These are phyloP conservation scores for Prinsepia uniflora DNA, from an alignment of 306 rosid genomes.

Conservation along the genomic window DNA sequence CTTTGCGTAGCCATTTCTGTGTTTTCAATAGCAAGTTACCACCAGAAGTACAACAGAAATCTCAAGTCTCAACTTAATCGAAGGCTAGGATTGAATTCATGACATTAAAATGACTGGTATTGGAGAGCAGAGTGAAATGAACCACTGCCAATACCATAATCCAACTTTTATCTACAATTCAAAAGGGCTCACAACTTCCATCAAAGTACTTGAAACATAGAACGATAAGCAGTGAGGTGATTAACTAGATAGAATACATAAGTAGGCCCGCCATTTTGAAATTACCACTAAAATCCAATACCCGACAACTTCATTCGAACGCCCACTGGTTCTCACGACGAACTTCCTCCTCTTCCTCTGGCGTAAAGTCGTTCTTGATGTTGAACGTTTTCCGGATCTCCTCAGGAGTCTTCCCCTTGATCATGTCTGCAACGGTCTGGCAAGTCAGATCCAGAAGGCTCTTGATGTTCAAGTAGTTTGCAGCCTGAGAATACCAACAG, in stretches of 20 bases:
- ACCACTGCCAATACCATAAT: conserved; percentile 25
- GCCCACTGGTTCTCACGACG: conserved; percentile 87
- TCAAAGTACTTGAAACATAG: conserved; percentile 19
- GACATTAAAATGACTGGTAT: conserved; percentile 4
- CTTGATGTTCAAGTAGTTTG: conserved; percentile 76
- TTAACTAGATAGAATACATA: conserved; percentile 21
- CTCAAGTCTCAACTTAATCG: neutral
- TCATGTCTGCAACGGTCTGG: conserved; percentile 77
- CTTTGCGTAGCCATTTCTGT: no score
- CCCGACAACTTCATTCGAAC: conserved; percentile 44
- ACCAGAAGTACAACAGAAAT: no score
- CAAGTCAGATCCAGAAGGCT: conserved; percentile 69
- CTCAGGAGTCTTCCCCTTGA: conserved; percentile 79
- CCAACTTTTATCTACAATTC: conserved; percentile 45
- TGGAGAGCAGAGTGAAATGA: conserved; percentile 16
- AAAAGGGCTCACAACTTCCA: conserved; percentile 20
- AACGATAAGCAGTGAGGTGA: conserved; percentile 18
- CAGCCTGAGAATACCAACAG: conserved; percentile 44
- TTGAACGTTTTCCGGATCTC: conserved; percentile 71
- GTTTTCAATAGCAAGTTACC: no score
- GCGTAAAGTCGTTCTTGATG: conserved; percentile 70
- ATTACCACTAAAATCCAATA: conserved; percentile 6
- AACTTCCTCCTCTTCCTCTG: conserved; percentile 79
- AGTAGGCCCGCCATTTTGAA: conserved; percentile 11
- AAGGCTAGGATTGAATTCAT: neutral